A percentile compares a stretch with the other conserved stretches of the same genome.
phyloP scores from a whole-genome alignment of 2,329 filamentous ascomycete species.

The Chrysoporthe puriensis region DNA sequence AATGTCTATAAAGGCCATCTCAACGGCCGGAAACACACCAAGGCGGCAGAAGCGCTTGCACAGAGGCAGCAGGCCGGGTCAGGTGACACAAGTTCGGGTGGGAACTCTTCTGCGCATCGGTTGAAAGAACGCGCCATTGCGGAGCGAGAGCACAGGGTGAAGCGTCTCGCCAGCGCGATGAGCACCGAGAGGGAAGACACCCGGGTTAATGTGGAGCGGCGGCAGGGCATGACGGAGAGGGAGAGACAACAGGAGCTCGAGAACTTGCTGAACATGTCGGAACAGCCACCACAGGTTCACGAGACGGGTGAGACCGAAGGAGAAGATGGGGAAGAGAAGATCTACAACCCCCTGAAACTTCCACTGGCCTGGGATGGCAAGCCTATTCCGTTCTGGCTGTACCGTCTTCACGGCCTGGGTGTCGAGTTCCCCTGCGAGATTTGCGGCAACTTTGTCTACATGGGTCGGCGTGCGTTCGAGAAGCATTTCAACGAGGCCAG shows the following conservation, averaged over 20 bases:
- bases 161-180: slow-evolving; percentile 79
- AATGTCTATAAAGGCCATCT: slow-evolving; percentile 93
- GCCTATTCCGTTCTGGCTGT: slow-evolving; percentile 98
- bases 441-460: slow-evolving; percentile 98
- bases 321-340: slow-evolving; percentile 79
- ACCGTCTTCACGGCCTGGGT: slow-evolving; percentile 92
- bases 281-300: slow-evolving; percentile 47
- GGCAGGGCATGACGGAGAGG: slow-evolving; percentile 95
- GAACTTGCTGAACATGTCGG: slow-evolving; percentile 69
- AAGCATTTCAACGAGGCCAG: slow-evolving; percentile 97
- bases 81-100: slow-evolving; percentile 31
- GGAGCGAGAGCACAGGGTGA: slow-evolving; percentile 83
- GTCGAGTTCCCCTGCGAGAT: slow-evolving; percentile 96
- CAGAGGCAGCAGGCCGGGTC: slow-evolving; percentile 47
- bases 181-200: slow-evolving; percentile 87
- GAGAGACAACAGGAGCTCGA: slow-evolving; percentile 94
- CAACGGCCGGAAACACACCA: slow-evolving; percentile 89
- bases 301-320: slow-evolving; percentile 70
- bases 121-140: slow-evolving; percentile 86
- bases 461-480: slow-evolving; percentile 93
- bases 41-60: slow-evolving; percentile 71
- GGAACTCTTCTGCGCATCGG: slow-evolving; percentile 31
- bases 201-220: slow-evolving; percentile 91
- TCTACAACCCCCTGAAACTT: slow-evolving; percentile 96
- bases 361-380: slow-evolving; percentile 98